Percentiles rank a stretch among this genome's conserved stretches.
phyloP scores from a whole-genome alignment of 1,284 basidiomycete species.

The Apiotrichum siamense region DNA sequence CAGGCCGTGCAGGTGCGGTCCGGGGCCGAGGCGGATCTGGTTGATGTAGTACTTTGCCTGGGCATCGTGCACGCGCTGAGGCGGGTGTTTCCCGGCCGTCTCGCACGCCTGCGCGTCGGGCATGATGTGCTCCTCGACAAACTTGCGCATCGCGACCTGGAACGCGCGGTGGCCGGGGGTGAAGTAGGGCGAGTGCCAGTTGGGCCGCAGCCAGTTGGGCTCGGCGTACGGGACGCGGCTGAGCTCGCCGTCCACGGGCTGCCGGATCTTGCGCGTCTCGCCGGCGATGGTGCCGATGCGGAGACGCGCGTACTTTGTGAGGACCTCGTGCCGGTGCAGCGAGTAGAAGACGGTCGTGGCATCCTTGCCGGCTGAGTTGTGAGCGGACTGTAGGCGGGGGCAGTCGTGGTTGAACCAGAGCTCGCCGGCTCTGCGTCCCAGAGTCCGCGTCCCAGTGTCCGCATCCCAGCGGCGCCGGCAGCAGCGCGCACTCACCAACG shows the following conservation, averaged over 20 bases:
- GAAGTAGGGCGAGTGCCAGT: slow-evolving; percentile 68
- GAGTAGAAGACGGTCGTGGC: slow-evolving; percentile 79
- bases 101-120: slow-evolving; percentile 59
- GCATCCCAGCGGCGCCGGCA: too few species aligned
- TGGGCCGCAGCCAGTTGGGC: slow-evolving; percentile 76
- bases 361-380: slow-evolving; percentile 62
- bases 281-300: slow-evolving; percentile 65
- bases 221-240: slow-evolving; percentile 69
- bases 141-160: slow-evolving; percentile 50
- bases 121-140: slow-evolving; percentile 53
- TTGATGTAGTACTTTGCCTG: slow-evolving; percentile 63
- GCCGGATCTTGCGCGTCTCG: slow-evolving; percentile 56
- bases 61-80: slow-evolving; percentile 39
- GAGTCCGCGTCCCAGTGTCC: too few species aligned
- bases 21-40: slow-evolving; percentile 81
- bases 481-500: slow-evolving; percentile 57
- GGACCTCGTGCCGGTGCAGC: slow-evolving; percentile 71
- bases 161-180: slow-evolving; percentile 54
- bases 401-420: too few species aligned
- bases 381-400: background rate
- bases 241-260: slow-evolving; percentile 54
- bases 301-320: slow-evolving; percentile 65
- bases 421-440: too few species aligned
- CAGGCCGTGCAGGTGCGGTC: slow-evolving; percentile 70
- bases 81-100: slow-evolving; percentile 65